phyloP scores from a whole-genome alignment of 2,329 filamentous ascomycete species.

The Drechslerella coelobrocha region DNA sequence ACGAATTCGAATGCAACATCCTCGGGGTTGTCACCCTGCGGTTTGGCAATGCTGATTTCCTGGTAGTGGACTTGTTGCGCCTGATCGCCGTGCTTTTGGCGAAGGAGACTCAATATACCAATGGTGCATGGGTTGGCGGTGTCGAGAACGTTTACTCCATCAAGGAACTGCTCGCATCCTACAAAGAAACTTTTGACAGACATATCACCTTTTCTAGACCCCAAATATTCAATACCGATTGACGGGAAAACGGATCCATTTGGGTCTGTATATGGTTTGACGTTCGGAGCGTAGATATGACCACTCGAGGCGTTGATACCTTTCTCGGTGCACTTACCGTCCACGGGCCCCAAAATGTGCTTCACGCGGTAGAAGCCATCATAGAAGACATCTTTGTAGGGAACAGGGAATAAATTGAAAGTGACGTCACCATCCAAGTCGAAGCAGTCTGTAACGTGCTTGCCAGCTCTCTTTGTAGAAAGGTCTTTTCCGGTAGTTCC shows the following conservation, averaged over 20 bases:
- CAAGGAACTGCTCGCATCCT: slow-evolving; percentile 34
- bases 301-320: slow-evolving; percentile 21
- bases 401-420: slow-evolving; percentile 30
- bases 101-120: slow-evolving; percentile 16
- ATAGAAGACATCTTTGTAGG: slow-evolving; percentile 38
- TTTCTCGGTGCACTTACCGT: slow-evolving; percentile 7
- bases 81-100: slow-evolving; percentile 26
- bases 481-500: too few species aligned
- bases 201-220: slow-evolving; percentile 34
- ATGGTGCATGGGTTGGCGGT: slow-evolving; percentile 20
- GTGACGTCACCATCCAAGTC: slow-evolving; percentile 20
- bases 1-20: slow-evolving; percentile 25
- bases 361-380: slow-evolving; percentile 31
- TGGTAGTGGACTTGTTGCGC: slow-evolving; percentile 33
- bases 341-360: slow-evolving; percentile 16
- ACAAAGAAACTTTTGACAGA: slow-evolving; percentile 34
- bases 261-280: slow-evolving; percentile 12
- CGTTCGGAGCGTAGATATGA: slow-evolving; percentile 22
- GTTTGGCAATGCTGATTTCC: slow-evolving; percentile 21
- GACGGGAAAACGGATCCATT: slow-evolving; percentile 22
- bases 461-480: slow-evolving; percentile 3
- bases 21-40: slow-evolving; percentile 4
- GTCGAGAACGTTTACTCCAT: slow-evolving; percentile 20
- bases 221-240: slow-evolving; percentile 36
- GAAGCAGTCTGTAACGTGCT: slow-evolving; percentile 36